phyloP scores from a whole-genome alignment of 2,329 filamentous ascomycete species.

The Hypoxylon sp. region DNA sequence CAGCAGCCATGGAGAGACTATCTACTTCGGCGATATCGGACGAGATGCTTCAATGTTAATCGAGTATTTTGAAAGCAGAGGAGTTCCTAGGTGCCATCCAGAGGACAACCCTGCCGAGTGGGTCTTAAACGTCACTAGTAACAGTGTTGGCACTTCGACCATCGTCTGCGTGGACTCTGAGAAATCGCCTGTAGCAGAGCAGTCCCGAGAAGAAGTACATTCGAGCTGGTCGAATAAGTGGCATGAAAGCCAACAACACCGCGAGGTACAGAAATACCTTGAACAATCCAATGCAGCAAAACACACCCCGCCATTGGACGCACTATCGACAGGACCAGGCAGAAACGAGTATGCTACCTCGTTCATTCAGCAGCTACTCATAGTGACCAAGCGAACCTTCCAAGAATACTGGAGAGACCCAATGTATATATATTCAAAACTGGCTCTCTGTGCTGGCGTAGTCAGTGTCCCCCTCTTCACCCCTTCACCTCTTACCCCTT shows the following conservation, averaged over 20 bases:
- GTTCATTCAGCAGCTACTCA: constrained; percentile 70
- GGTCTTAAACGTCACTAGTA: constrained; percentile 73
- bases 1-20: constrained; percentile 77
- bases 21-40: constrained; percentile 84
- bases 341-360: constrained; percentile 6
- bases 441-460: constrained; percentile 13
- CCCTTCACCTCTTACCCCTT: neutral
- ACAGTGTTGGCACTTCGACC: constrained; percentile 50
- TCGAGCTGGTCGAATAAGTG: too few relatives aligned
- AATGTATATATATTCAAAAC: constrained; percentile 35
- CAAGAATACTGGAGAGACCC: constrained; percentile 36
- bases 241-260: neutral
- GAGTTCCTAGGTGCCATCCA: constrained; percentile 71
- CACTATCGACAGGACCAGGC: constrained; percentile 53
- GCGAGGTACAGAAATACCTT: neutral
- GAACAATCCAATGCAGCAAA: too few relatives aligned
- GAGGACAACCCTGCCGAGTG: constrained; percentile 85
- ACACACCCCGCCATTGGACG: neutral
- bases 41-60: constrained; percentile 74
- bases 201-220: too few relatives aligned
- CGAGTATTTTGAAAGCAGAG: constrained; percentile 80
- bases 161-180: too few relatives aligned
- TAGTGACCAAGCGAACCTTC: constrained; percentile 29
- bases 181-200: too few relatives aligned
- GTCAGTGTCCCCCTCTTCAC: constrained; percentile 28